These are phyloP conservation scores for Cryptomeria japonica DNA, from an alignment of 75 land plant species.

Conservation along the genomic window DNA sequence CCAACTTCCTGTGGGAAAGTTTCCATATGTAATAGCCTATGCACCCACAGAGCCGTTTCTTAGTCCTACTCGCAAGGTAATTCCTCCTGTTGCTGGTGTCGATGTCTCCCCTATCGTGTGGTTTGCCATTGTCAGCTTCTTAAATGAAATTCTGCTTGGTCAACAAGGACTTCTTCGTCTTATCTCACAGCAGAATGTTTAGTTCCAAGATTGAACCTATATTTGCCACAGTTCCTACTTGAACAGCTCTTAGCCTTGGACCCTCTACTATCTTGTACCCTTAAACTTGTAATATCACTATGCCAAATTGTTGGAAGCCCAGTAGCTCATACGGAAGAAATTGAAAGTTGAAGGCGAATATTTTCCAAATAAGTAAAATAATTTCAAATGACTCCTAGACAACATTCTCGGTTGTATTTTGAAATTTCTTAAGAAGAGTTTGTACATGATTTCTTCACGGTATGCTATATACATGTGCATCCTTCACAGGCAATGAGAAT, in stretches of 20 bases:
- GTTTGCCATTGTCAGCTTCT: conserved; percentile 89
- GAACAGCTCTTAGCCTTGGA: neutral
- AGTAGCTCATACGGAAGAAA: neutral
- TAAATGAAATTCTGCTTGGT: conserved; percentile 85
- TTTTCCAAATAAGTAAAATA: neutral
- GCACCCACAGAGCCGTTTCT: conserved; percentile 93
- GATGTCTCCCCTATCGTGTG: conserved; percentile 96
- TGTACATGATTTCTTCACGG: neutral
- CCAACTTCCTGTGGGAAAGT: conserved; percentile 81
- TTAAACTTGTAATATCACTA: neutral
- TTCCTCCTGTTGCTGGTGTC: conserved; percentile 95
- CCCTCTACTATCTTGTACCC: neutral
- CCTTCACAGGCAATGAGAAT: neutral
- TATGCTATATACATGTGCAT: neutral
- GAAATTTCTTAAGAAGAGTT: neutral
- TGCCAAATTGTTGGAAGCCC: neutral
- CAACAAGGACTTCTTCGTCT: conserved; percentile 95
- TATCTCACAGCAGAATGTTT: conserved; percentile 69
- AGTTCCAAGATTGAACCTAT: neutral
- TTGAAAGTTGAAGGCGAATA: neutral
- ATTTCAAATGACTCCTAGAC: neutral
- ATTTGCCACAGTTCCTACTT: neutral
- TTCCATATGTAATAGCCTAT: conserved; percentile 91
- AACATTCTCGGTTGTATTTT: neutral
- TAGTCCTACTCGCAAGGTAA: conserved; percentile 72